phyloP scores from a whole-genome alignment of 441 rosid species.

The Mallotus japonicus region DNA sequence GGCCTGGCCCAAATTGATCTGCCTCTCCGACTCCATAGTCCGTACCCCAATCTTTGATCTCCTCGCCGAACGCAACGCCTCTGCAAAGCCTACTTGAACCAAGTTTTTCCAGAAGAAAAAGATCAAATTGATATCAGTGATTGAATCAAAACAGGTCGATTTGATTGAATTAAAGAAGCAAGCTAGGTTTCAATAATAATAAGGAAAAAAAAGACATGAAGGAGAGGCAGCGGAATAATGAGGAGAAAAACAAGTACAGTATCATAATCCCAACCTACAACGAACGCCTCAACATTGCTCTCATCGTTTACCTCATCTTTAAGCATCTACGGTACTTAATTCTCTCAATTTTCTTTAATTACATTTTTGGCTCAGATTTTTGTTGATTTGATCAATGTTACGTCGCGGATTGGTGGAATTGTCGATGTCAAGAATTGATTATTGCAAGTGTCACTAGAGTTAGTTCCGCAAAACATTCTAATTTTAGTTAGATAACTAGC shows the following conservation, averaged over 20 bases:
- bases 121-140: no score
- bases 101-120: no score
- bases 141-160: no score
- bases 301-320: slow-evolving; percentile 83
- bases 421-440: no score
- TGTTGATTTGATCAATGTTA: neutral
- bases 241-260: slow-evolving; percentile 64
- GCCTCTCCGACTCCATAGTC: no score
- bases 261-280: slow-evolving; percentile 88
- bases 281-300: slow-evolving; percentile 89
- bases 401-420: no score
- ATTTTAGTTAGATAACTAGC: no score
- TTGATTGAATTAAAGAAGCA: neutral
- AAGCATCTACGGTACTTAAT: slow-evolving; percentile 72
- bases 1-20: no score
- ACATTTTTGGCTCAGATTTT: no score
- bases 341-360: neutral
- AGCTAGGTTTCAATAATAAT: neutral
- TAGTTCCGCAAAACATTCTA: no score
- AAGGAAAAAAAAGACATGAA: neutral
- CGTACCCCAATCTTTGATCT: neutral
- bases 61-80: neutral
- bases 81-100: neutral
- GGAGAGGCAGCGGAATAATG: no score
- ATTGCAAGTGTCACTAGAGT: no score